Conservation (phyloP, 1,284 basidiomycete species). For the Vanrija sp. region DNA sequence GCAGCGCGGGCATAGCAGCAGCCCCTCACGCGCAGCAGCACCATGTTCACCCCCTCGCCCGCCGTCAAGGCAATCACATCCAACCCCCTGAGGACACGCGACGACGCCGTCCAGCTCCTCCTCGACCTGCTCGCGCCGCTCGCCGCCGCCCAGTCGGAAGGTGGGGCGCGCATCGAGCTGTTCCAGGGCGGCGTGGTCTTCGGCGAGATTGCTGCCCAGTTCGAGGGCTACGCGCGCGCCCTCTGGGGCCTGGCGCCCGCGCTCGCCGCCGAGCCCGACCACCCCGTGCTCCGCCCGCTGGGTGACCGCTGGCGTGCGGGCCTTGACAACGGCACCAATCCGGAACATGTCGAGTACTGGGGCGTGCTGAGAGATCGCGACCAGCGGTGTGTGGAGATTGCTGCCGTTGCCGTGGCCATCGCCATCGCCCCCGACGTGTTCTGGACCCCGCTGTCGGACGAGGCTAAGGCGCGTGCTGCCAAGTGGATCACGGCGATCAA, state of each 20-base stretch:
- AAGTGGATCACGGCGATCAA: conserved; percentile 24
- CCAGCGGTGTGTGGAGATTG: conserved; percentile 34
- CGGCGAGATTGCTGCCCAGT: conserved; percentile 21
- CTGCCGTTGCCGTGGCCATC: conserved; percentile 25
- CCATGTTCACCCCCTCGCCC: not conserved
- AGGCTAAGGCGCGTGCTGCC: conserved; percentile 19
- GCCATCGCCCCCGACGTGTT: conserved; percentile 24
- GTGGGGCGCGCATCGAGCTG: conserved; percentile 16
- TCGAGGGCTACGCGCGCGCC: conserved; percentile 23
- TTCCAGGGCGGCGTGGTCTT: conserved; percentile 22
- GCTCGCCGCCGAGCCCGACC: conserved; percentile 14
- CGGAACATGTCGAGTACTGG: conserved; percentile 27
- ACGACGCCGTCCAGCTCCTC: conserved; percentile 19
- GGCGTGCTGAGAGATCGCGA: conserved; percentile 19
- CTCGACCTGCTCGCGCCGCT: conserved; percentile 19
- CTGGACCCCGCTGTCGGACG: conserved; percentile 24
- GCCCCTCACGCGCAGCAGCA: not conserved
- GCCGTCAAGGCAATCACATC: conserved; percentile 12
- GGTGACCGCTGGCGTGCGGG: conserved; percentile 18
- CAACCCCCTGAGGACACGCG: conserved; percentile 18
- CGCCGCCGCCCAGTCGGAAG: conserved; percentile 9
- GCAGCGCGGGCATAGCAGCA: not conserved
- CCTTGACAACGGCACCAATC: conserved; percentile 16
- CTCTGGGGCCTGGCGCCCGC: conserved; percentile 25
- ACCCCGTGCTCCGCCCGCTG: conserved; percentile 10